Percentiles rank a stretch among this genome's conserved stretches.
These are phyloP conservation scores for Cryphonectria carpinicola DNA, from an alignment of 2,329 filamentous ascomycete genomes.

Conservation along the genomic window DNA sequence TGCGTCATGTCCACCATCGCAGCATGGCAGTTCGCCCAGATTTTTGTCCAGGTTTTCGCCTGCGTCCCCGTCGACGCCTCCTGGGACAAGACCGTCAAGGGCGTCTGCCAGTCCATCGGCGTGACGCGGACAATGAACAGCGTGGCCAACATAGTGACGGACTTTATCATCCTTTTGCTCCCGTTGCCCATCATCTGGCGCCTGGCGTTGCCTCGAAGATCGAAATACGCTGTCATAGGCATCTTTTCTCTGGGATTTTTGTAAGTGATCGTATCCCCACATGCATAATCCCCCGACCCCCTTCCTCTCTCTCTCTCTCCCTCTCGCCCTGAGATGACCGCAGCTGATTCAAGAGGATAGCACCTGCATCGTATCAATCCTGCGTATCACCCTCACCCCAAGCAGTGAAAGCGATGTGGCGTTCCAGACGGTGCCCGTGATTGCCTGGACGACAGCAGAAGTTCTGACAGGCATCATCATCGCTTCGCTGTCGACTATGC, in stretches of 20 bases:
- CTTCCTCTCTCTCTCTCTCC: not conserved
- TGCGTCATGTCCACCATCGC: constrained; percentile 9
- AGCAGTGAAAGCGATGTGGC: not conserved
- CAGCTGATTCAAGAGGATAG: not conserved
- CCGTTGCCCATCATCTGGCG: constrained; percentile 18
- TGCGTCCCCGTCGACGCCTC: constrained; percentile 9
- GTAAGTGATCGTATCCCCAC: constrained; percentile 1
- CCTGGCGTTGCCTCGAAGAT: constrained; percentile 6
- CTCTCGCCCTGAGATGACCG: not conserved
- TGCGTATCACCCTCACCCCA: constrained; percentile 7
- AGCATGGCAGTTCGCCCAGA: constrained; percentile 11
- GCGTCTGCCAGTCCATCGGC: not conserved
- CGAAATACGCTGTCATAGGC: constrained; percentile 6
- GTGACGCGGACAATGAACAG: constrained; percentile 15
- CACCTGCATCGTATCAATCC: constrained; percentile 21
- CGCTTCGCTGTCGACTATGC: constrained; percentile 30
- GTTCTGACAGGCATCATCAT: constrained; percentile 15
- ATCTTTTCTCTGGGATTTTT: constrained; percentile 22
- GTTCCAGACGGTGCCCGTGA: not conserved
- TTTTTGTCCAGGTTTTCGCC: constrained; percentile 17
- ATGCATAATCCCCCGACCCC: not conserved
- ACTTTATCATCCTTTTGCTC: constrained; percentile 22
- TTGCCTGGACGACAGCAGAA: constrained; percentile 20
- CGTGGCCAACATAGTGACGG: constrained; percentile 15
- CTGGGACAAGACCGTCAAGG: constrained; percentile 14